A percentile compares a stretch with the other conserved stretches of the same genome.
phyloP scores from a whole-genome alignment of 2,329 filamentous ascomycete genomes.

The Microcyclospora tardicrescens region DNA sequence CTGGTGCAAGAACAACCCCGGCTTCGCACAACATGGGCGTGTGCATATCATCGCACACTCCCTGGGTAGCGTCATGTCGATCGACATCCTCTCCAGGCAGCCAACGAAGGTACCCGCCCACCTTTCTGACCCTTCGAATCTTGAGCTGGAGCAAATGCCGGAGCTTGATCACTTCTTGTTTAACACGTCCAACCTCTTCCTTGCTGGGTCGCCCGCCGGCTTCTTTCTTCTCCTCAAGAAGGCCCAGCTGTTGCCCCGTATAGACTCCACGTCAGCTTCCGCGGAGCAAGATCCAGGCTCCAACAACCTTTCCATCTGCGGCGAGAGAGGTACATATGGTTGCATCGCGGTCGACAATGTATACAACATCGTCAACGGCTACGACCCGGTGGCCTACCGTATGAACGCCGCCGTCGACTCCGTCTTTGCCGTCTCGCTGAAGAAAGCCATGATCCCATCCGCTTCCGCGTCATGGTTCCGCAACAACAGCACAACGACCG shows the following conservation, averaged over 20 bases:
- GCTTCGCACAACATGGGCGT: conserved; percentile 61
- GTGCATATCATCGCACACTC: conserved; percentile 92
- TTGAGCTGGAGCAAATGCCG: conserved; percentile 12
- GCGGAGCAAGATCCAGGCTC: conserved; percentile 48
- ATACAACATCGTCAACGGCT: conserved; percentile 77
- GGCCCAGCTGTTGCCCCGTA: conserved; percentile 58
- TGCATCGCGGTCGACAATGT: conserved; percentile 91
- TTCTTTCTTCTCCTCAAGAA: conserved; percentile 85
- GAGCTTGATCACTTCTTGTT: conserved; percentile 61
- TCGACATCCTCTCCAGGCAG: conserved; percentile 82
- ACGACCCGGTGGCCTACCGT: conserved; percentile 75
- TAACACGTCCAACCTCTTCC: conserved; percentile 77
- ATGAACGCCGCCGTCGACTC: conserved; percentile 84
- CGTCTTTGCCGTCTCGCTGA: conserved; percentile 62
- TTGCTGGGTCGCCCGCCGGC: conserved; percentile 77
- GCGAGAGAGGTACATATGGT: conserved; percentile 68
- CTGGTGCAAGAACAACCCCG: conserved; percentile 89
- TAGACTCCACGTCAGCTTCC: conserved; percentile 62
- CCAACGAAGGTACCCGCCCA: conserved; percentile 53
- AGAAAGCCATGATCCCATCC: conserved; percentile 65
- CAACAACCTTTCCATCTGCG: conserved; percentile 47
- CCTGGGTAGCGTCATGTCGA: conserved; percentile 83
- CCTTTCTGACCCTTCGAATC: conserved; percentile 19
- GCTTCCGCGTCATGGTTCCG: conserved; percentile 42
- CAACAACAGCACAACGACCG: conserved; percentile 17